Percentiles rank a stretch among this genome's conserved stretches.
Conservation (phyloP, 192 early-diverging fungal genomes). For the Mortierella alpina region DNA sequence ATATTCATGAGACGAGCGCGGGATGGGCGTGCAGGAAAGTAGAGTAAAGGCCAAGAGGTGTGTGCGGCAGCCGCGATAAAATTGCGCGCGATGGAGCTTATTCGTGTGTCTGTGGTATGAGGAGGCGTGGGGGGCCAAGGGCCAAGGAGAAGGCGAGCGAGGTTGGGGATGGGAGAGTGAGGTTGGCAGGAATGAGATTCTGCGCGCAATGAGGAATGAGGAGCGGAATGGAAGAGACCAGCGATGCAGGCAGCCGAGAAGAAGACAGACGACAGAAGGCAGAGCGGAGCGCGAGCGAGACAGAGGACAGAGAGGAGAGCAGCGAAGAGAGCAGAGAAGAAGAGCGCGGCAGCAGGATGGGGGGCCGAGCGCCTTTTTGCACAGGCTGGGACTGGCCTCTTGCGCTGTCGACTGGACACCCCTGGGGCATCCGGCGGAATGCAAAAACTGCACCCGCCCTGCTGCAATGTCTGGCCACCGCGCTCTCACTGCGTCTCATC, state of each 20-base stretch:
- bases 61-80: neutral
- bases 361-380: neutral
- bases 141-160: neutral
- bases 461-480: too few relatives aligned
- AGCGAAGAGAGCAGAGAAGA: neutral
- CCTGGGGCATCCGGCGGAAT: too few relatives aligned
- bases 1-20: too few relatives aligned
- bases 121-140: too few relatives aligned
- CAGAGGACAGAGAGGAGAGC: too few relatives aligned
- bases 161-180: neutral
- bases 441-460: too few relatives aligned
- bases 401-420: neutral
- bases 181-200: conserved; percentile 16
- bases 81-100: neutral
- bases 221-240: neutral
- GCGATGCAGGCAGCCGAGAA: too few relatives aligned
- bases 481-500: too few relatives aligned
- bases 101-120: neutral
- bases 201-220: neutral
- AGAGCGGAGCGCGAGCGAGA: too few relatives aligned
- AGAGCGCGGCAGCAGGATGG: neutral
- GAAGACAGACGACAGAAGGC: too few relatives aligned
- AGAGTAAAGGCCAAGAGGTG: neutral
- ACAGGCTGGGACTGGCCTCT: neutral
- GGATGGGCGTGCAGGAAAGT: neutral